These are phyloP conservation scores for Penicillium sp. DNA, from an alignment of 2,329 filamentous ascomycete species.

Conservation along the genomic window DNA sequence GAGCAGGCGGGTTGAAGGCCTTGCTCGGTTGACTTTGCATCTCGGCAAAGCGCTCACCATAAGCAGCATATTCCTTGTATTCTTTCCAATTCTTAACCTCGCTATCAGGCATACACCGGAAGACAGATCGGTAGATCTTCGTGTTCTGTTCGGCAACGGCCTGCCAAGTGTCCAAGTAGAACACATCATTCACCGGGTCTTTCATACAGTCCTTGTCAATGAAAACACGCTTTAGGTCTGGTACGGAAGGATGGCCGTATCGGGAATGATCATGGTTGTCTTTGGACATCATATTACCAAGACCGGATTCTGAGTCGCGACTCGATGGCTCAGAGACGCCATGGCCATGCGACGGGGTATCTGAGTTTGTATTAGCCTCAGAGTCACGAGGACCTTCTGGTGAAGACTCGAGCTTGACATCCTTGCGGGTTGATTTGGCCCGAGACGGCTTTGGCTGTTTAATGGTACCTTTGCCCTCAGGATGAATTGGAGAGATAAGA, in stretches of 20 bases:
- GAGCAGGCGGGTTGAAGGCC: conserved; percentile 49
- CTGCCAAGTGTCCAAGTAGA: conserved; percentile 87
- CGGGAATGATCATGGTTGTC: conserved; percentile 52
- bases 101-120: conserved; percentile 94
- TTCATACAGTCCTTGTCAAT: conserved; percentile 92
- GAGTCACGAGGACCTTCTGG: conserved; percentile 17
- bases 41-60: conserved; percentile 74
- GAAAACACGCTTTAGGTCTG: conserved; percentile 71
- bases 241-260: conserved; percentile 47
- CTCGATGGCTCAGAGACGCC: conserved; percentile 67
- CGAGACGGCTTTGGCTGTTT: conserved; percentile 47
- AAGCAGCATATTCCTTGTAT: conserved; percentile 80
- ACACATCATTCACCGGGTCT: conserved; percentile 78
- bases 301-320: conserved; percentile 84
- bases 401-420: conserved; percentile 18
- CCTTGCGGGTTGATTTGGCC: conserved; percentile 17
- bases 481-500: conserved; percentile 62
- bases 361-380: conserved; percentile 24
- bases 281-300: conserved; percentile 62
- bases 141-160: conserved; percentile 91
- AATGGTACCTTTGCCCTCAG: conserved; percentile 65
- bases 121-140: conserved; percentile 87
- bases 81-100: conserved; percentile 92
- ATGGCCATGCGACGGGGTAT: conserved; percentile 39
- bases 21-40: conserved; percentile 57